Evolutionary conservation across 2,329 filamentous ascomycete species (phyloP).

Genomic region (Helicocarpus griseus): DNA sequence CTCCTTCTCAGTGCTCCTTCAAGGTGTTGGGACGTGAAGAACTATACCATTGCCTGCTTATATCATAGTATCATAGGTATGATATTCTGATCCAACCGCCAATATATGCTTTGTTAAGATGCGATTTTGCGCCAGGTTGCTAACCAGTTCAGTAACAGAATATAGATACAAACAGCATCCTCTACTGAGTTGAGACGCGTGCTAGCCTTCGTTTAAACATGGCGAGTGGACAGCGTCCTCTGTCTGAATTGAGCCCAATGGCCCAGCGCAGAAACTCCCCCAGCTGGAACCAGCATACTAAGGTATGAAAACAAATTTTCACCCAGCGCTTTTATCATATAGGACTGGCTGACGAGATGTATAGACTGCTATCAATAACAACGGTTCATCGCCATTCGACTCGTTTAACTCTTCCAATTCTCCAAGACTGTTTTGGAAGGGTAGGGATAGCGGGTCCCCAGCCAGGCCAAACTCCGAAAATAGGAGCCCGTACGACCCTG

Average conservation of each 20-base stretch:
- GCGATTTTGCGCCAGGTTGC: not conserved
- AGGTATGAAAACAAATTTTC: constrained; percentile 43
- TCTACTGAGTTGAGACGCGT: not conserved
- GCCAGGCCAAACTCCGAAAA: constrained; percentile 62
- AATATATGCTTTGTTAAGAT: not conserved
- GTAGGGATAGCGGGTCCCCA: constrained; percentile 57
- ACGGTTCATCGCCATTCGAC: constrained; percentile 75
- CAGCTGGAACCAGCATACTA: constrained; percentile 68
- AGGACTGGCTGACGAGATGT: constrained; percentile 4
- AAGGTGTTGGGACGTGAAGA: too few relatives aligned
- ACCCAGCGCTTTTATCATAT: constrained; percentile 5
- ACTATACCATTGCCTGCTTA: not conserved
- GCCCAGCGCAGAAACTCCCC: constrained; percentile 86
- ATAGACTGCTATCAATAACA: constrained; percentile 46
- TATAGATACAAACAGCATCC: not conserved
- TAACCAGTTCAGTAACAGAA: not conserved
- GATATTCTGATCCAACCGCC: not conserved
- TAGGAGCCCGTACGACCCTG: constrained; percentile 46
- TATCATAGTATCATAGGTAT: not conserved
- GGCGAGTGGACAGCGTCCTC: constrained; percentile 55
- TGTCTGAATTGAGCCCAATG: constrained; percentile 81
- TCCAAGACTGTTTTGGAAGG: constrained; percentile 85
- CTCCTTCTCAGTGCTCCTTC: not conserved
- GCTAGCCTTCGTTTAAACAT: constrained; percentile 19
- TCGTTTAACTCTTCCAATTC: constrained; percentile 56